A percentile compares a stretch with the other conserved stretches of the same genome.
These are phyloP conservation scores for Chaetomiaceae sp. DNA, from an alignment of 2,329 filamentous ascomycete genomes.

Conservation along the genomic window DNA sequence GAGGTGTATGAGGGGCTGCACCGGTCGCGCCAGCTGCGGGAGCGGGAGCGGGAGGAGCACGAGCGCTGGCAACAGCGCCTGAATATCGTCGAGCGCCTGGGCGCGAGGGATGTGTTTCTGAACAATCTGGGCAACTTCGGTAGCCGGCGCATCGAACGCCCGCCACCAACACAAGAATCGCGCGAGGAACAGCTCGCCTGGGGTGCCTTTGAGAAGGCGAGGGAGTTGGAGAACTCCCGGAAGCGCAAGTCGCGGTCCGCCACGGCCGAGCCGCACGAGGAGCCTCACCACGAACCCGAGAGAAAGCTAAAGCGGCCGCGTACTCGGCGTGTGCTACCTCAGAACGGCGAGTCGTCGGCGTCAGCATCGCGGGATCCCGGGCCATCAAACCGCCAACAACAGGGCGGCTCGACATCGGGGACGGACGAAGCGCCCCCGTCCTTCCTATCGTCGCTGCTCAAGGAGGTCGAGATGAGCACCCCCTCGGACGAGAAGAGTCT, in stretches of 20 bases:
- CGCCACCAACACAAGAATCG: slow-evolving; percentile 56
- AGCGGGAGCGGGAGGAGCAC: slow-evolving; percentile 53
- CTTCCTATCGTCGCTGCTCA: slow-evolving; percentile 80
- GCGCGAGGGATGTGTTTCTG: slow-evolving; percentile 68
- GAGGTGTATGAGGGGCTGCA: slow-evolving; percentile 46
- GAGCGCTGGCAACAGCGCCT: slow-evolving; percentile 80
- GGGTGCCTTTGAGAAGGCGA: slow-evolving; percentile 84
- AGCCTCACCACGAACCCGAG: slow-evolving; percentile 66
- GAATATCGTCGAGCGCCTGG: slow-evolving; percentile 74
- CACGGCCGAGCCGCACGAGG: slow-evolving; percentile 65
- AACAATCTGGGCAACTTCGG: slow-evolving; percentile 58
- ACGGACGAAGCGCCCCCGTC: slow-evolving; percentile 56
- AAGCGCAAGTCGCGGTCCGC: slow-evolving; percentile 72
- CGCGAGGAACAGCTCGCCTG: slow-evolving; percentile 79
- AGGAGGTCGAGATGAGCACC: slow-evolving; percentile 72
- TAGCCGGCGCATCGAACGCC: slow-evolving; percentile 55
- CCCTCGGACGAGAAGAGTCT: slow-evolving; percentile 54
- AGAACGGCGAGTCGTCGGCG: slow-evolving; percentile 42
- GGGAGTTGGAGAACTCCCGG: slow-evolving; percentile 64
- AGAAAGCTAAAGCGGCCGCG: slow-evolving; percentile 84
- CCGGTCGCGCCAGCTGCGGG: slow-evolving; percentile 48
- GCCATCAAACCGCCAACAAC: slow-evolving; percentile 19
- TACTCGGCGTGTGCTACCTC: slow-evolving; percentile 58
- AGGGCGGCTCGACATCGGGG: slow-evolving; percentile 26
- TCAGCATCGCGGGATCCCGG: slow-evolving; percentile 22